Percentiles rank a stretch among this genome's conserved stretches.
Conservation (phyloP, 306 rosid species). For the Malus sieversii region DNA sequence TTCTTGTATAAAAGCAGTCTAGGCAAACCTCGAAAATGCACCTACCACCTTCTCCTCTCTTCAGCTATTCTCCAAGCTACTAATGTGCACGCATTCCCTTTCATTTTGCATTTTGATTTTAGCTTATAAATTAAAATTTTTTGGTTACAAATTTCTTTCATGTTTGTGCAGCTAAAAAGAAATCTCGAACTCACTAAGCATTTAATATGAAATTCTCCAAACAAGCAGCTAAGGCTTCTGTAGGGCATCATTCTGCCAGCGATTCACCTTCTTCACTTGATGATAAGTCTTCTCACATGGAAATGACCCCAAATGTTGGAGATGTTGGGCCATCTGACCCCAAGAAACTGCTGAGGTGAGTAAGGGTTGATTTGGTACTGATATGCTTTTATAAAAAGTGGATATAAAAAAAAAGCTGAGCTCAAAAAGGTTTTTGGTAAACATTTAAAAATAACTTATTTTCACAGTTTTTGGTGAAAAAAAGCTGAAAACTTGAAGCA, state of each 20-base stretch:
- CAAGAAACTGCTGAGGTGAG: background rate
- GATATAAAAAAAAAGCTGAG: too few relatives aligned
- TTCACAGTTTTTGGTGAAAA: too few relatives aligned
- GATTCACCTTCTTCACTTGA: background rate
- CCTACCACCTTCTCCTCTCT: background rate
- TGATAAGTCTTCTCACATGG: background rate
- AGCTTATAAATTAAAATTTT: background rate
- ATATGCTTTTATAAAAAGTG: too few relatives aligned
- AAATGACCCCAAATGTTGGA: background rate
- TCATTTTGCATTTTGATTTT: background rate
- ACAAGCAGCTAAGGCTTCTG: background rate
- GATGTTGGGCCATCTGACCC: background rate
- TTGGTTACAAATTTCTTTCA: background rate
- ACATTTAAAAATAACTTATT: too few relatives aligned
- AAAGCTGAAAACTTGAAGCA: too few relatives aligned
- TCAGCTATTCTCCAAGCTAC: background rate
- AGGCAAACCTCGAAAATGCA: background rate
- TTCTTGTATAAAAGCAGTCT: background rate
- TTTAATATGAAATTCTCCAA: background rate
- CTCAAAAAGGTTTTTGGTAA: too few relatives aligned
- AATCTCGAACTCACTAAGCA: background rate
- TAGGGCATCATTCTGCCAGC: background rate
- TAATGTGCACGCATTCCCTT: background rate
- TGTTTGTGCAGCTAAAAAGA: background rate
- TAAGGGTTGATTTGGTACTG: background rate